A percentile compares a stretch with the other conserved stretches of the same genome.
phyloP scores from a whole-genome alignment of 306 rosid species.

The Pterocarpus macrocarpus region DNA sequence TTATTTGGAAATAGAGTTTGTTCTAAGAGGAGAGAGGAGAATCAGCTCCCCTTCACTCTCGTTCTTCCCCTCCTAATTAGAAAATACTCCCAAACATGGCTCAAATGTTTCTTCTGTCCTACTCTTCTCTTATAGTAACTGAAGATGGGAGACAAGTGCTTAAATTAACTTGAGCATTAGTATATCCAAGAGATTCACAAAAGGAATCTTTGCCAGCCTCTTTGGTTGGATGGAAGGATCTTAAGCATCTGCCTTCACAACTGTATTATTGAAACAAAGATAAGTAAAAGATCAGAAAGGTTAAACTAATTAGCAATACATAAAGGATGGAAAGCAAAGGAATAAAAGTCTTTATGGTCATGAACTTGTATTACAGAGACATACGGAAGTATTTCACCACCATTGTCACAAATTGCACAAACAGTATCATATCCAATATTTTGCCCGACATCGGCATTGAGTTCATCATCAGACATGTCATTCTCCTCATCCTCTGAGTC shows the following conservation, averaged over 20 bases:
- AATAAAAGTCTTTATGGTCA: constrained; percentile 31
- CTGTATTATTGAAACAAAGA: constrained; percentile 49
- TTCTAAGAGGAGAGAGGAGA: constrained; percentile 1
- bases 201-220: constrained; percentile 45
- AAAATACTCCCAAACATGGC: constrained; percentile 3
- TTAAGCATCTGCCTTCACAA: constrained; percentile 77
- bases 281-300: constrained; percentile 21
- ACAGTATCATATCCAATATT: constrained; percentile 60
- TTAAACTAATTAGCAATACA: constrained; percentile 2
- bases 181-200: constrained; percentile 71
- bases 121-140: constrained; percentile 12
- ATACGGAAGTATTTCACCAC: constrained; percentile 76
- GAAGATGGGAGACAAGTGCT: constrained; percentile 23
- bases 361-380: constrained; percentile 33
- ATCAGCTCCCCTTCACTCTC: neutral
- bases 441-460: constrained; percentile 25
- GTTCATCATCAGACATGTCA: constrained; percentile 46
- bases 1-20: constrained; percentile 1
- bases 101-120: neutral
- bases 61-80: neutral
- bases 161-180: constrained; percentile 54
- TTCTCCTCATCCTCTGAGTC: constrained; percentile 48
- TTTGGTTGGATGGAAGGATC: constrained; percentile 71
- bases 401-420: constrained; percentile 78
- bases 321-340: constrained; percentile 2